These are phyloP conservation scores for Diaporthe longicolla DNA, from an alignment of 2,329 filamentous ascomycete species.

Conservation along the genomic window DNA sequence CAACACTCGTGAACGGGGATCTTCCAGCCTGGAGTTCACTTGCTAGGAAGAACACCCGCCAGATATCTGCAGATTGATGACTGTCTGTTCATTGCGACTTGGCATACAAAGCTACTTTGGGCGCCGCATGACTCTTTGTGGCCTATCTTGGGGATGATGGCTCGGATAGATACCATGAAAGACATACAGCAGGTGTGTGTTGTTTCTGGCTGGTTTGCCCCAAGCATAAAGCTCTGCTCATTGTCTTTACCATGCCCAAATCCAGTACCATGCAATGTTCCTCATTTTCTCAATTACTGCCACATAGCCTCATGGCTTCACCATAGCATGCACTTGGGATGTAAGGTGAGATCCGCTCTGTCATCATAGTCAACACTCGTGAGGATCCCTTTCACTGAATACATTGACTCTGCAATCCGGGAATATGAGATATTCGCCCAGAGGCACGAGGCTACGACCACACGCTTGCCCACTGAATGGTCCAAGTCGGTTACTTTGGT, in stretches of 20 bases:
- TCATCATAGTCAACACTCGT: neutral
- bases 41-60: no score
- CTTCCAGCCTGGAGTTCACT: neutral
- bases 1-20: no score
- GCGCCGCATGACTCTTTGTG: neutral
- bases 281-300: neutral
- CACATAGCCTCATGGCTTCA: neutral
- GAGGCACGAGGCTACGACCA: neutral
- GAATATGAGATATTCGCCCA: neutral
- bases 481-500: no score
- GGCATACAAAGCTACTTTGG: neutral
- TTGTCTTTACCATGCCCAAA: neutral
- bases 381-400: neutral
- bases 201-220: neutral
- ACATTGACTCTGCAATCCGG: no score
- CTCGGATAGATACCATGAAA: no score
- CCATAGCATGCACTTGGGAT: neutral
- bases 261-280: neutral
- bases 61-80: neutral
- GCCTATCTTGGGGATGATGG: no score
- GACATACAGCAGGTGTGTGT: neutral
- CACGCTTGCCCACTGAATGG: neutral
- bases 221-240: neutral
- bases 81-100: neutral
- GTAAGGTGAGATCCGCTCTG: accelerated